These are phyloP conservation scores for Geotrichum bryndzae DNA, from an alignment of 1,139 yeast species.

Conservation along the genomic window DNA sequence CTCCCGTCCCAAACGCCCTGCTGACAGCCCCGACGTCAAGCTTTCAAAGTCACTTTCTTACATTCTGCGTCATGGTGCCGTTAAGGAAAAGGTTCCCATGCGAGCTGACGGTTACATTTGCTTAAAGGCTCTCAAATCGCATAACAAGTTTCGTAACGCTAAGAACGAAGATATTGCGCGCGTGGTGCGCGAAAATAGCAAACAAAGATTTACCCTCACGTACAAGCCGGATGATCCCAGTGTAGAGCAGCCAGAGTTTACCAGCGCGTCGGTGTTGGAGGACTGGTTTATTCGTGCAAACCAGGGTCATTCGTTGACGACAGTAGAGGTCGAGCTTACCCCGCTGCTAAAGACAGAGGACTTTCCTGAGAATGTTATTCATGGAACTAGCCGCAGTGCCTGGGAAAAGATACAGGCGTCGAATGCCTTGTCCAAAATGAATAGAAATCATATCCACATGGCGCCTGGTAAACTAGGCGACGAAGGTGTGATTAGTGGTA, in stretches of 20 bases:
- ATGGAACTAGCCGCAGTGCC: conserved; percentile 66
- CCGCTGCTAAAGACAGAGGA: conserved; percentile 28
- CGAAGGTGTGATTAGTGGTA: conserved; percentile 57
- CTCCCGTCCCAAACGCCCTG: conserved; percentile 1
- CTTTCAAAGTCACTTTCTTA: conserved; percentile 73
- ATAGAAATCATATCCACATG: conserved; percentile 78
- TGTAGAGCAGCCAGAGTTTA: background rate
- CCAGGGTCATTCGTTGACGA: conserved; percentile 77
- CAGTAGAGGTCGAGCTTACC: conserved; percentile 43
- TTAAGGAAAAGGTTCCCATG: conserved; percentile 58
- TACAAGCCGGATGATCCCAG: conserved; percentile 11
- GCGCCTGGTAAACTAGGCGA: conserved; percentile 43
- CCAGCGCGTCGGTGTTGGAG: conserved; percentile 12
- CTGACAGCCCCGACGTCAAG: conserved; percentile 29
- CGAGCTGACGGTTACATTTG: conserved; percentile 62
- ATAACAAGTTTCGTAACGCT: conserved; percentile 53
- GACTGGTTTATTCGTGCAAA: conserved; percentile 64
- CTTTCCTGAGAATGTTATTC: conserved; percentile 50
- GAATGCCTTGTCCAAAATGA: conserved; percentile 64
- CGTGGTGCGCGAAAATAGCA: conserved; percentile 61
- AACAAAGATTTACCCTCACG: conserved; percentile 38
- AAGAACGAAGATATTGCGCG: conserved; percentile 52
- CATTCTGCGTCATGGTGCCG: conserved; percentile 78
- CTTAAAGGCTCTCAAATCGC: conserved; percentile 48
- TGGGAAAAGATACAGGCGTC: conserved; percentile 45